These are phyloP conservation scores for Verticillium isaacii DNA, from an alignment of 2,329 filamentous ascomycete species.

Conservation along the genomic window DNA sequence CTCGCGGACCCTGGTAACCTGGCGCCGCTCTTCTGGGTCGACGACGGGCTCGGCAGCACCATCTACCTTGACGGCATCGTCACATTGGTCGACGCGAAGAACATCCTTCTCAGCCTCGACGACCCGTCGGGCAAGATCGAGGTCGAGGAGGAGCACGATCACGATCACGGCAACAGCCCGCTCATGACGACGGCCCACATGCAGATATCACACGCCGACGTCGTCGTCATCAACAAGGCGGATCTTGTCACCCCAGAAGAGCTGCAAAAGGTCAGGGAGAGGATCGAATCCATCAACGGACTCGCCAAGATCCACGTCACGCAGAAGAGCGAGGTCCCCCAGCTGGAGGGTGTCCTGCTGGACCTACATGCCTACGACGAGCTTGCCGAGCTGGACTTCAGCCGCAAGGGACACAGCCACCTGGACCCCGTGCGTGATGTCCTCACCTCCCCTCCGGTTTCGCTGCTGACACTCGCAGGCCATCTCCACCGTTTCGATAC, in stretches of 20 bases:
- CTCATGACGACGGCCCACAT: conserved; percentile 89
- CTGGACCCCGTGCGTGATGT: conserved; percentile 67
- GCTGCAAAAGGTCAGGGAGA: conserved; percentile 61
- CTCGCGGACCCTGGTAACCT: conserved; percentile 94
- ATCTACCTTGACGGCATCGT: conserved; percentile 98
- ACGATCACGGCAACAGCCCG: conserved; percentile 53
- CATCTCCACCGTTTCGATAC: conserved; percentile 77
- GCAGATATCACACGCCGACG: conserved; percentile 95
- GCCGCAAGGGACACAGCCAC: conserved; percentile 78
- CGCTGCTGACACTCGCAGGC: conserved; percentile 42
- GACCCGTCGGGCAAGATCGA: conserved; percentile 55
- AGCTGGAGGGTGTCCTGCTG: conserved; percentile 79
- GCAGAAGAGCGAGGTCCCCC: conserved; percentile 71
- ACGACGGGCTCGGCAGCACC: conserved; percentile 88
- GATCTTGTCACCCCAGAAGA: conserved; percentile 73
- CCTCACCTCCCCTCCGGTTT: neutral
- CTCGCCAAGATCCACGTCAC: conserved; percentile 82
- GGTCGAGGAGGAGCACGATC: conserved; percentile 36
- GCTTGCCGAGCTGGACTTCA: conserved; percentile 67
- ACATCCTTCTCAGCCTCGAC: conserved; percentile 77
- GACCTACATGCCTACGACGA: conserved; percentile 92
- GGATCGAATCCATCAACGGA: conserved; percentile 83
- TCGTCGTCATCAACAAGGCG: conserved; percentile 89
- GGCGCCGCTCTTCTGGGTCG: conserved; percentile 95
- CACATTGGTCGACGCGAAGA: conserved; percentile 91